Base-by-base conservation (phyloP, 768 basidiomycete genomes). In the Suillus brevipes region DNA sequence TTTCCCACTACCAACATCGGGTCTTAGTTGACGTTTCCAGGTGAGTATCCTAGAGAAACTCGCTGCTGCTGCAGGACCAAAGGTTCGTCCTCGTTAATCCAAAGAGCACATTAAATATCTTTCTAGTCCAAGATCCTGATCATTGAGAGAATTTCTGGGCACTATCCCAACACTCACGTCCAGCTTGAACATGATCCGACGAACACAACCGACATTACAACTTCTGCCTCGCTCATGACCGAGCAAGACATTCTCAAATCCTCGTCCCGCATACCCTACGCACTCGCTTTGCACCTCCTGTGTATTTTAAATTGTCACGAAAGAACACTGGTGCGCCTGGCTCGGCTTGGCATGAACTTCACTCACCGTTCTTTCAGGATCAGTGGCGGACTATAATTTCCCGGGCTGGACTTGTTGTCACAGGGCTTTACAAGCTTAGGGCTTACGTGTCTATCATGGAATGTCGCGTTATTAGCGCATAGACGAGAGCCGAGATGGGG, bases 251-350 rank as follows among this genome's bases (percentile, higher is more conserved):
- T 55, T 16, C 36, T 62, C 20, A 56, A 40, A 16, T 56, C 61
- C 25, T 38, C 28, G 10, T 62, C 53, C 4, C 45, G 31, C 37
- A 52, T 62, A 31, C 47, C 53, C 6, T 36, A 57, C 7, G 47
- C 23, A 40, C 52, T 58, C 16, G 36, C 49, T 7, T 18, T 62
- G 18, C 61, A 62, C 23, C 28, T 62, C 23, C 18, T 62, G n/a
- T 36, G 61, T 36, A 10, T 58, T n/a, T 62, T 62, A 20, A 62
- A 62, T 23, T n/a, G 49, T 28, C 61, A 55, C 23, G 61, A 62
- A 55, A 34, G 61, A 37, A 57, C 61, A 14, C 13, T 38, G 23
- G 61, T 62, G 23, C 47, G 45, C 16, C 38, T 34, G 36, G 16
- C 6, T 14, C 4, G 1, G 7, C 20, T 31, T 38, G 13, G n/a